Conservation (phyloP, 257 asterid species). For the Nicotiana knightiana region DNA sequence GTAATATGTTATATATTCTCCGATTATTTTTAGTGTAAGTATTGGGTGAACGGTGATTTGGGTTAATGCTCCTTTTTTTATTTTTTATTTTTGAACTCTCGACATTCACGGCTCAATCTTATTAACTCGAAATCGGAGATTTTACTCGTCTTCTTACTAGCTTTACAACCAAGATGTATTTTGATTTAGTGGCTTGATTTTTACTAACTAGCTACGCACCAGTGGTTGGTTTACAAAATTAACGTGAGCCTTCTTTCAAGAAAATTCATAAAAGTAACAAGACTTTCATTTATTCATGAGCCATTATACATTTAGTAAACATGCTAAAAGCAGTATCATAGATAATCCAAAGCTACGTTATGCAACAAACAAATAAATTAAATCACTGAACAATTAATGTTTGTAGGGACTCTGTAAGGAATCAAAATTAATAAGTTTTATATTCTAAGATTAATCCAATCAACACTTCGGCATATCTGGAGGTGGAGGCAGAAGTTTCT, state of each 20-base stretch:
- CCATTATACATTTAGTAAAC: background rate
- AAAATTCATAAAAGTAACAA: background rate
- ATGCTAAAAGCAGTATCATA: background rate
- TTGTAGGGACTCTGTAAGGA: background rate
- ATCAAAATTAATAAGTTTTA: background rate
- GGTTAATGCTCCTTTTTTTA: too few relatives aligned
- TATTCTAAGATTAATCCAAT: background rate
- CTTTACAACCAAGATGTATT: background rate
- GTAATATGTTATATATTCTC: too few relatives aligned
- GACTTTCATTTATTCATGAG: background rate
- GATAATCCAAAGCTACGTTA: background rate
- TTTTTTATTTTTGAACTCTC: background rate
- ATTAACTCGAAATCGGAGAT: background rate
- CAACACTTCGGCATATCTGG: constrained; percentile 36
- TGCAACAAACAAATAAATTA: background rate
- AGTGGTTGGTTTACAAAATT: background rate
- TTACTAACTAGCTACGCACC: background rate
- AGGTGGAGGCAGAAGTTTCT: constrained; percentile 47
- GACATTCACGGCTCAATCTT: background rate
- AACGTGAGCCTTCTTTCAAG: background rate
- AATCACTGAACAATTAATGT: background rate
- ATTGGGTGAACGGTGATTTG: too few relatives aligned
- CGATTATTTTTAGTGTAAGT: too few relatives aligned
- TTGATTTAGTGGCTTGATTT: background rate
- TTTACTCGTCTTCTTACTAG: background rate